Evolutionary conservation across 164 flowering plant species (phyloP).

Genomic region (Chimonanthus praecox): DNA sequence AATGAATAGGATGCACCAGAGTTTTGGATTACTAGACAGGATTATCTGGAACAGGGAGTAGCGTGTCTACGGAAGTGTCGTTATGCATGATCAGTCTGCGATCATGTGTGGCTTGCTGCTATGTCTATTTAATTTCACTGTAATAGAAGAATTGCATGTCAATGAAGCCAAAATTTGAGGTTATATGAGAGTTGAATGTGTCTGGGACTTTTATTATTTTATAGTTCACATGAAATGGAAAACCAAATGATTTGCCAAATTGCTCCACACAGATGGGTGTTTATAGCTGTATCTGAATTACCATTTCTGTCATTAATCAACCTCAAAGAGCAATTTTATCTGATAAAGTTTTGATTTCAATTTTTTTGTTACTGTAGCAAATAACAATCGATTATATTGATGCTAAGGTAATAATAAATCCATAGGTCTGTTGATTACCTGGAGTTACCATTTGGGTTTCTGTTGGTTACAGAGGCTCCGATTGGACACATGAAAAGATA

Average conservation of each 20-base stretch:
- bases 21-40: conserved; percentile 89
- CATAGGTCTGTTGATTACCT: too few relatives aligned
- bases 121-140: neutral
- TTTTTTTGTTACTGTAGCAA: too few relatives aligned
- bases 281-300: neutral
- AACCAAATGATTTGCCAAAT: neutral
- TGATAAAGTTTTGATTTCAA: too few relatives aligned
- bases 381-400: too few relatives aligned
- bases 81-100: conserved; percentile 34
- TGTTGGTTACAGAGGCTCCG: too few relatives aligned
- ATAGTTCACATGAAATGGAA: neutral
- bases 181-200: neutral
- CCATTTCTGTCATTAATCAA: neutral
- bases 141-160: neutral
- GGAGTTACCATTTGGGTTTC: too few relatives aligned
- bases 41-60: conserved; percentile 85
- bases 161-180: neutral
- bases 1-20: conserved; percentile 89
- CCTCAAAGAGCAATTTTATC: too few relatives aligned
- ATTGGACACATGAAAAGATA: too few relatives aligned
- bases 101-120: neutral
- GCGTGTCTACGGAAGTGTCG: conserved; percentile 83
- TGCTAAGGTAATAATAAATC: too few relatives aligned
- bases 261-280: neutral
- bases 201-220: neutral